Base-by-base conservation (phyloP, 1,139 yeast species). In the Wickerhamomyces sp. region DNA sequence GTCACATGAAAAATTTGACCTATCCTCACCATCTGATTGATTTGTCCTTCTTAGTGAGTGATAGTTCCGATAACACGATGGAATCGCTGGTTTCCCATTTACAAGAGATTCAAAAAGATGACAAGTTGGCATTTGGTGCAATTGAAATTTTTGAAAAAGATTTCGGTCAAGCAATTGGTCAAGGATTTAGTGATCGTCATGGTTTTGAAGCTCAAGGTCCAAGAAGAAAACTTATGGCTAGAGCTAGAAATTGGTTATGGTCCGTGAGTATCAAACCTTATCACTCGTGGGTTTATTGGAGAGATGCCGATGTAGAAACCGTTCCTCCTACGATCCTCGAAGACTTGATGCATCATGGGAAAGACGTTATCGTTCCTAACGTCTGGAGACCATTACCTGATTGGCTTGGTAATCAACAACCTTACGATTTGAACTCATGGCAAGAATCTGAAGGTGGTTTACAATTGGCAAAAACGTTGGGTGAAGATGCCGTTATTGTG, bases 381-480 rank as follows among this genome's bases (percentile, higher is more conserved):
- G 93, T 86, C 31, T 86, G 95, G 95, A 71, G 95, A 49, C 95
- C 95, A 1, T 64, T 86, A 43, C 95, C 95, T 2, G 91, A 82
- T 57, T 85, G 91, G 89, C 68, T 85, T 39, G 93, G 93, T 7
- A 79, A 79, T 54, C 89, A 84, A 54, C 95, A 86, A 58, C 95
- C 95, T 1, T 86, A 86, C 54, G 95, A 86, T 63, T 70, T 86
- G 55, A 86, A 86, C 62, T 83, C 94, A 23, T 86, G 95, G 95
- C 87, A 81, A 53, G 95, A 86, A 59, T 72, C 83, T 30, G 91
- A 81, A 45, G 88, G 93, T 26, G 94, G 91, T 2, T 61, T 84
- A 28, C 85, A 80, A 54, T 66, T 86, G 46, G 95, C 95, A 0
- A 78, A 75, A 24, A 68, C 78, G 16, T 66, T 86, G 33, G 87